phyloP scores from a whole-genome alignment of 2,329 filamentous ascomycete genomes.

The Paraconiothyrium sp. region DNA sequence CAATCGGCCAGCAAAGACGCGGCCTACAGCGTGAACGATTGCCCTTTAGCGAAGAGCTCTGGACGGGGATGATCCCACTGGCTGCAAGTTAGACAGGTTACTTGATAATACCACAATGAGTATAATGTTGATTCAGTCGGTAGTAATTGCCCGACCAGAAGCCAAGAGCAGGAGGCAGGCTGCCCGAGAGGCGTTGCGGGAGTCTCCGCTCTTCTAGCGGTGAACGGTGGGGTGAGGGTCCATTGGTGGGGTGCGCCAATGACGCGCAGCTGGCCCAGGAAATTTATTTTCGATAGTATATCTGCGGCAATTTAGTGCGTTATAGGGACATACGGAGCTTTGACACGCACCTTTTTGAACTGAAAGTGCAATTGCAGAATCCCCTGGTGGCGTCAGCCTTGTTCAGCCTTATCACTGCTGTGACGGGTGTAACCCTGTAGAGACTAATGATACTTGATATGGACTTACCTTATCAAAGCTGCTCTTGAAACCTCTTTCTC shows the following conservation, averaged over 20 bases:
- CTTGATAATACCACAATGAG: neutral
- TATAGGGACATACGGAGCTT: neutral
- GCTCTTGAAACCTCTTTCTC: constrained; percentile 92
- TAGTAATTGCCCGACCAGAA: neutral
- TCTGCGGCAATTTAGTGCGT: constrained; percentile 45
- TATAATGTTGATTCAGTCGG: neutral
- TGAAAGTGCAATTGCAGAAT: constrained; percentile 97
- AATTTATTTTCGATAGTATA: constrained; percentile 59
- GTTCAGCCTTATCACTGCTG: constrained; percentile 9
- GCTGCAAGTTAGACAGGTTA: constrained; percentile 2
- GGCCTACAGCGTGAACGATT: constrained; percentile 12
- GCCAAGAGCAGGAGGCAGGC: constrained; percentile 1
- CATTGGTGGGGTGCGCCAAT: constrained; percentile 5
- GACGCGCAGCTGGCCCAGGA: constrained; percentile 2
- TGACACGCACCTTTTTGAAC: constrained; percentile 84
- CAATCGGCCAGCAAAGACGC: constrained; percentile 5
- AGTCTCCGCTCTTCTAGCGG: constrained; percentile 5
- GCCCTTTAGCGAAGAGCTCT: constrained; percentile 5
- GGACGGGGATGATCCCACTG: constrained; percentile 7
- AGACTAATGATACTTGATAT: constrained; percentile 22
- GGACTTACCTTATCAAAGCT: constrained; percentile 91
- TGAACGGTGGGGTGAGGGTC: constrained; percentile 8
- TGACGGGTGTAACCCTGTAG: constrained; percentile 6
- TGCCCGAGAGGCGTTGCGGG: neutral
- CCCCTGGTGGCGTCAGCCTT: constrained; percentile 66